Evolutionary conservation across 208 protist genomes (phyloP), one percentile per base, ranked within the genome.

Genomic region (Trypanosoma melophagium): DNA sequence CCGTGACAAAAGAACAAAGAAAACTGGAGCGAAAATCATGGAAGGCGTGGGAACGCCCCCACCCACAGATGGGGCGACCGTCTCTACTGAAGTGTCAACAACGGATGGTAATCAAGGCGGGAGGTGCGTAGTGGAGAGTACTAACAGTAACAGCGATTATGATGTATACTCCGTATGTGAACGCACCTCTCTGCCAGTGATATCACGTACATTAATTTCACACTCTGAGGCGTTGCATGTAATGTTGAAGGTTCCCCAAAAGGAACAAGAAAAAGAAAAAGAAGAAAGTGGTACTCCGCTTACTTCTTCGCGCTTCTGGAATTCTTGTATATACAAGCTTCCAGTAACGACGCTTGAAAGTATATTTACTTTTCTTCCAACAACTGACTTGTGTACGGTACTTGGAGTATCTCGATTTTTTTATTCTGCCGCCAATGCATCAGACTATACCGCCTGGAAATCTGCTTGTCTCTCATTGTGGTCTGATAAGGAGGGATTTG

Each of bases 391-490:
- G 44, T 68, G 72, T 59, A 82, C 76, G 10, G 71, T 94, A 22
- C 74, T 94, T 3, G 89, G 77, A 28, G 86, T 94, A 24, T 80
- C 55, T 56, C 79, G 74, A 3, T n/a, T 51, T 52, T 76, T 83
- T 62, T 80, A 87, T 66, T 42, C 65, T 19, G 83, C 81, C 49
- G 89, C 88, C 52, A 80, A 76, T 10, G 71, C 51, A 41, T 83
- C 83, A 12, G 89, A 94, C 64, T 66, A 54, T 16, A 67, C 71
- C 19, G 67, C 88, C 14, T 94, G 89, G 89, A 82, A 83, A 8
- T 56, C 70, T 7, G 68, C 76, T 19, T 94, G 89, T 65, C 57
- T 90, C 45, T 47, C 44, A n/a, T 40, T 66, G 56, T 94, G 89
- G 89, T 35, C 25, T 12, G 44, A 66, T 25, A 84, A 84, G 65